These are phyloP conservation scores for Durio zibethinus DNA, from an alignment of 345 rosid species.

Conservation along the genomic window DNA sequence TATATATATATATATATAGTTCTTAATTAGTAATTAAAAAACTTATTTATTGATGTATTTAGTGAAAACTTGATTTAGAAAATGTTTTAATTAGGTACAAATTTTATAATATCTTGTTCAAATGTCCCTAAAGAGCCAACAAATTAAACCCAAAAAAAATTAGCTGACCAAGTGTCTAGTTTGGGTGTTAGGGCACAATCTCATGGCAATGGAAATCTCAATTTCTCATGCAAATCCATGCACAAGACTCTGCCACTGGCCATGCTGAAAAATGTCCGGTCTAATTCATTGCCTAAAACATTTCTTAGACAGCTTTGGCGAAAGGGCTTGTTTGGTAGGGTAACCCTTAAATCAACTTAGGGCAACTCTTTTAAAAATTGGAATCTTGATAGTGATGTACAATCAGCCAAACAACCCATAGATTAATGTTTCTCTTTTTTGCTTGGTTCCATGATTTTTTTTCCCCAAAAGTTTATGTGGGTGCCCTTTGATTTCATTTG, in stretches of 20 bases:
- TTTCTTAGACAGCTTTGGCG: background rate
- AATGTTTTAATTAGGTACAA: background rate
- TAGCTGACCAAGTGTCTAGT: background rate
- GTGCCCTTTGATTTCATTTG: background rate
- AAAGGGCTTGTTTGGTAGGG: background rate
- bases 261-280: background rate
- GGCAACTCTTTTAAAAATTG: background rate
- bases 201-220: background rate
- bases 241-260: background rate
- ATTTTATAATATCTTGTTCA: background rate
- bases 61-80: background rate
- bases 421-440: background rate
- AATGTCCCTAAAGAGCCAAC: background rate
- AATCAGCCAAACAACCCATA: background rate
- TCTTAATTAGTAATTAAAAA: background rate
- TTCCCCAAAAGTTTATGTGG: background rate
- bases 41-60: background rate
- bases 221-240: background rate
- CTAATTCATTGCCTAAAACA: background rate
- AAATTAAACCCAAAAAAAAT: background rate
- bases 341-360: background rate
- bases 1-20: background rate
- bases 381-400: background rate
- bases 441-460: background rate
- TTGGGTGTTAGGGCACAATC: conserved; percentile 1